A percentile compares a stretch with the other conserved stretches of the same genome.
These are phyloP conservation scores for Blastocystis sp. DNA, from an alignment of 352 stramenopile genomes.

Conservation along the genomic window DNA sequence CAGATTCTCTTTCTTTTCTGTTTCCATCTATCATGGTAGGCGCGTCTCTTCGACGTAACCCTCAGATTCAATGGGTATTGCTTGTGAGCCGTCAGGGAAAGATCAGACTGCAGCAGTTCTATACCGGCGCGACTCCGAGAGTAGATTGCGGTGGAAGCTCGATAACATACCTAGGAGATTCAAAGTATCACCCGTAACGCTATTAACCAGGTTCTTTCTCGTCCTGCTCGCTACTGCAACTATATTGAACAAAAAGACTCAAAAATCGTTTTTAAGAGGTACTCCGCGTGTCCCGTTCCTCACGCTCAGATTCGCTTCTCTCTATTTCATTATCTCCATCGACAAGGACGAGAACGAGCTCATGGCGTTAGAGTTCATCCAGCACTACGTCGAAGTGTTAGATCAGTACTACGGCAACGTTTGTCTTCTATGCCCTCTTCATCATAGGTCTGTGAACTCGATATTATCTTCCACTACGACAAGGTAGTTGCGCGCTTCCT, in stretches of 20 bases:
- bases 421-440: neutral
- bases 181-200: slow-evolving; percentile 85
- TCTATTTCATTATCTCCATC: slow-evolving; percentile 95
- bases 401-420: slow-evolving; percentile 95
- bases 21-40: slow-evolving; percentile 62
- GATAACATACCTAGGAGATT: slow-evolving; percentile 80
- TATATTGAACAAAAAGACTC: slow-evolving; percentile 97
- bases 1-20: neutral
- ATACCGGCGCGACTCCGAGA: slow-evolving; percentile 82
- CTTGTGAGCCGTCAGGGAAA: slow-evolving; percentile 89
- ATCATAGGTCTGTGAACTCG: slow-evolving; percentile 85
- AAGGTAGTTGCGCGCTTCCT: slow-evolving; percentile 80
- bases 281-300: neutral
- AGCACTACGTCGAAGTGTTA: slow-evolving; percentile 96
- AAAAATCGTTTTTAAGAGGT: slow-evolving; percentile 96
- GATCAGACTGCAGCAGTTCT: slow-evolving; percentile 88
- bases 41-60: neutral
- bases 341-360: slow-evolving; percentile 95
- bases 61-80: slow-evolving; percentile 84
- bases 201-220: slow-evolving; percentile 84
- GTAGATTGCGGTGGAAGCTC: slow-evolving; percentile 57
- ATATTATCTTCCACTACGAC: slow-evolving; percentile 99
- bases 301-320: slow-evolving; percentile 86
- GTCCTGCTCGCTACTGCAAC: slow-evolving; percentile 78
- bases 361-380: slow-evolving; percentile 94